These are phyloP conservation scores for Suhomyces taliae DNA, from an alignment of 1,139 yeast genomes.

Conservation along the genomic window DNA sequence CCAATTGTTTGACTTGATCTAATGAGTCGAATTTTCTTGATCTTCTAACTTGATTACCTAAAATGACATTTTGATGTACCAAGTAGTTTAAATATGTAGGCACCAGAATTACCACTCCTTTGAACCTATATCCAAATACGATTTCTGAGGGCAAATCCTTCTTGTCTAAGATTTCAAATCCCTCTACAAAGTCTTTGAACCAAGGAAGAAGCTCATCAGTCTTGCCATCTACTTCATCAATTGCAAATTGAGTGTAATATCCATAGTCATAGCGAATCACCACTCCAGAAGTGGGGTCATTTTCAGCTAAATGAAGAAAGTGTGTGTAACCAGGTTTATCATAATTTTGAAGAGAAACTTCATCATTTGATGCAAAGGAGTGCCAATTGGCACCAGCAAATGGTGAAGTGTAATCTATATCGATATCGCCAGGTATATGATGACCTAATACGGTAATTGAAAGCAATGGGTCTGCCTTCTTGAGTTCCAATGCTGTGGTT, in stretches of 20 bases:
- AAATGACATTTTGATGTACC: slow-evolving; percentile 34
- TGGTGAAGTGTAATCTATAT: slow-evolving; percentile 39
- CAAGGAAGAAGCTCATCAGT: slow-evolving; percentile 37
- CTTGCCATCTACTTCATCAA: slow-evolving; percentile 15
- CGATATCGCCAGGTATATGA: slow-evolving; percentile 41
- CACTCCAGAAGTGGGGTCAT: slow-evolving; percentile 49
- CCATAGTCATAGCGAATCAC: slow-evolving; percentile 31
- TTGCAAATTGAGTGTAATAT: slow-evolving; percentile 29
- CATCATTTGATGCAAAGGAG: slow-evolving; percentile 40
- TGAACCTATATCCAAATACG: slow-evolving; percentile 41
- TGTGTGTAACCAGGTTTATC: slow-evolving; percentile 44
- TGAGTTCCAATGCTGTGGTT: slow-evolving; percentile 38
- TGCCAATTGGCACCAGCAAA: slow-evolving; percentile 51
- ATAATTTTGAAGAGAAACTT: slow-evolving; percentile 29
- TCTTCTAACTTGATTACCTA: slow-evolving; percentile 39
- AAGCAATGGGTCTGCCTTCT: slow-evolving; percentile 18
- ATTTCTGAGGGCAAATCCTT: slow-evolving; percentile 33
- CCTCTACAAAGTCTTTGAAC: slow-evolving; percentile 42
- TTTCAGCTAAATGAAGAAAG: slow-evolving; percentile 39
- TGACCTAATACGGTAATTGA: slow-evolving; percentile 34
- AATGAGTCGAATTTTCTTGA: slow-evolving; percentile 15
- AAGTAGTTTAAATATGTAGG: slow-evolving; percentile 51
- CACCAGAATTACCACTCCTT: slow-evolving; percentile 51
- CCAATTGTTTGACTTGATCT: slow-evolving; percentile 14
- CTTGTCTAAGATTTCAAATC: slow-evolving; percentile 26